Conservation (phyloP, 108 stramenopile species). For the Stephanodiscus minutulus region DNA sequence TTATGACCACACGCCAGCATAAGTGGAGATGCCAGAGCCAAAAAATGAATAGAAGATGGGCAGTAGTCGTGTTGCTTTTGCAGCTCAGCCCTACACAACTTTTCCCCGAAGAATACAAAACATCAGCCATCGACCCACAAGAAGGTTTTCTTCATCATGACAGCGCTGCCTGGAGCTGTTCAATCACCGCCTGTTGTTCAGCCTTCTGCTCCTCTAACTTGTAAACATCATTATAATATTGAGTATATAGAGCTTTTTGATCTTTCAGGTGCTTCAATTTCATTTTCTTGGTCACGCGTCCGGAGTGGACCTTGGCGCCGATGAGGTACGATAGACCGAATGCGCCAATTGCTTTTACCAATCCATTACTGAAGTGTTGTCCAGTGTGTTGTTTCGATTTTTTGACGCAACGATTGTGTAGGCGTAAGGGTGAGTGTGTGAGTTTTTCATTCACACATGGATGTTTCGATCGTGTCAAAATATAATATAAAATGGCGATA, state of each 20-base stretch:
- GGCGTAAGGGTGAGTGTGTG: not conserved
- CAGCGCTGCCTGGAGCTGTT: conserved; percentile 48
- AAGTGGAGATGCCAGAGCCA: no score
- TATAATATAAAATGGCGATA: not conserved
- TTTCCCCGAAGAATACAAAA: not conserved
- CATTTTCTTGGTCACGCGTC: conserved; percentile 72
- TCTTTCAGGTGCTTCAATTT: conserved; percentile 83
- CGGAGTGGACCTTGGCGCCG: conserved; percentile 76
- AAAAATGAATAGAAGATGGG: no score
- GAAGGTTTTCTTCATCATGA: conserved; percentile 11
- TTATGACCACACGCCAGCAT: no score
- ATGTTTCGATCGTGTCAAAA: no score
- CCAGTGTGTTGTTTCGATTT: not conserved
- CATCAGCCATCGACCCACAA: not conserved
- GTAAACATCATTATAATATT: conserved; percentile 93
- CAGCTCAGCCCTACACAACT: not conserved
- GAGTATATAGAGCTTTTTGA: conserved; percentile 87
- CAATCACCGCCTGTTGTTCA: conserved; percentile 57
- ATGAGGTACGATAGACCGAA: conserved; percentile 66
- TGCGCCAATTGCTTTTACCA: conserved; percentile 56
- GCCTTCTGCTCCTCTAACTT: conserved; percentile 85
- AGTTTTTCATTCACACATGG: no score
- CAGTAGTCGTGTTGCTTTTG: no score
- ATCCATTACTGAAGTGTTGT: conserved; percentile 40
- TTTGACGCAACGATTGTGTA: conserved; percentile 1